Evolutionary conservation across 768 basidiomycete genomes (phyloP), one percentile per base, ranked within the genome.

Genomic region (Lactarius sp.): DNA sequence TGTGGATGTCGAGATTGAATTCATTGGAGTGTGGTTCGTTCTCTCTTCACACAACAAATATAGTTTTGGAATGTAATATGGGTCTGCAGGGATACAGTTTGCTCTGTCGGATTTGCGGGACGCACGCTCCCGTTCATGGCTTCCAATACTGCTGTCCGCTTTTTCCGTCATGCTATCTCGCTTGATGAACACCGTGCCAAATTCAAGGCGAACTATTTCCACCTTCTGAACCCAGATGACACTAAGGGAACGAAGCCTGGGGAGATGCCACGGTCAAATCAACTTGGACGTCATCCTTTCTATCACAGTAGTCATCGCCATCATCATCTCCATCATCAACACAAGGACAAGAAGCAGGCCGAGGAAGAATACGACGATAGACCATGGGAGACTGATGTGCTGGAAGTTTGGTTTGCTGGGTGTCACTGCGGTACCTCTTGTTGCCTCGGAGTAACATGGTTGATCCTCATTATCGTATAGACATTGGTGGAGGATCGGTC

Each of bases 401-500:
- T 83, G 52, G 89, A 92, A 67, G 90, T 92, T 1, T 92, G 90
- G 90, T 92, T 92, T 68, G 73, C 88, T 4, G 90, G 90, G 0
- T 83, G 80, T 68, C 89, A 91, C 66, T 82, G 82, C 52, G 88
- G 89, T 88, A 67, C 34, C 79, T 74, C 31, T 36, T 36, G 16
- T 16, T 27, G 22, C 6, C 50, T 53, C 52, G 33, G 18, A 22
- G 2, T 27, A 9, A 33, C 44, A 37, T 16, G 31, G 47, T 53
- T 59, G 36, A 61, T 37, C 52, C 33, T 44, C 53, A 27, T 52
- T 42, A 5, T 49, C 36, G 13, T 49, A 56, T 33, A 89, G 88
- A 91, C 67, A 80, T 92, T 22, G 90, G 91, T 1, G 90, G 90
- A 20, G 88, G 88, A 3, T 83, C 84, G 2, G 84, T 85, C 13